Conservation (phyloP, 148 eudicot genomes). For the Silene conica region DNA sequence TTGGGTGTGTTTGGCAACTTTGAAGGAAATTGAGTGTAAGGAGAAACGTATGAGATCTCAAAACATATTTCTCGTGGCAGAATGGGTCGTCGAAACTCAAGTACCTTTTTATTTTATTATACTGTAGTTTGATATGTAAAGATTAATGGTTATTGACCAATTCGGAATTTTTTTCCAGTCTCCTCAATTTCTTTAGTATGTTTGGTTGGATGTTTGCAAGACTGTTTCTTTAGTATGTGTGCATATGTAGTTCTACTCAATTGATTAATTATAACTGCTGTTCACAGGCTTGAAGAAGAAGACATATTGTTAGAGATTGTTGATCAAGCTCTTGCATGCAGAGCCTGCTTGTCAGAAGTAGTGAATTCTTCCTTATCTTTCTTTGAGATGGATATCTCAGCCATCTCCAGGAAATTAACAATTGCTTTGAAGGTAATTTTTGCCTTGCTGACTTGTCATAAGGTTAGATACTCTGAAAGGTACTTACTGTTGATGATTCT, state of each 20-base stretch:
- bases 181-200: neutral
- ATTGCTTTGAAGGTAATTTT: constrained; percentile 67
- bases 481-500: neutral
- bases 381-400: constrained; percentile 47
- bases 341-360: constrained; percentile 57
- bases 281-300: constrained; percentile 70
- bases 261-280: constrained; percentile 1
- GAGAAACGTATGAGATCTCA: neutral
- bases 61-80: neutral
- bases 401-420: constrained; percentile 45
- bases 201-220: neutral
- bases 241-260: constrained; percentile 2
- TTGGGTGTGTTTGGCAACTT: neutral
- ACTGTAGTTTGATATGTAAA: neutral
- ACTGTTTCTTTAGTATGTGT: neutral
- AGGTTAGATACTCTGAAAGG: neutral
- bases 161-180: no score
- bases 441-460: neutral
- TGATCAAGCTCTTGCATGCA: constrained; percentile 60
- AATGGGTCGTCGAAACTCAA: neutral
- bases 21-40: constrained; percentile 1
- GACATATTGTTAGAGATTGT: constrained; percentile 55
- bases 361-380: constrained; percentile 52
- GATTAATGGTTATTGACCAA: neutral
- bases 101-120: neutral